A percentile compares a stretch with the other conserved stretches of the same genome.
These are phyloP conservation scores for Chenopodium suecicum DNA, from an alignment of 148 eudicot species.

Conservation along the genomic window DNA sequence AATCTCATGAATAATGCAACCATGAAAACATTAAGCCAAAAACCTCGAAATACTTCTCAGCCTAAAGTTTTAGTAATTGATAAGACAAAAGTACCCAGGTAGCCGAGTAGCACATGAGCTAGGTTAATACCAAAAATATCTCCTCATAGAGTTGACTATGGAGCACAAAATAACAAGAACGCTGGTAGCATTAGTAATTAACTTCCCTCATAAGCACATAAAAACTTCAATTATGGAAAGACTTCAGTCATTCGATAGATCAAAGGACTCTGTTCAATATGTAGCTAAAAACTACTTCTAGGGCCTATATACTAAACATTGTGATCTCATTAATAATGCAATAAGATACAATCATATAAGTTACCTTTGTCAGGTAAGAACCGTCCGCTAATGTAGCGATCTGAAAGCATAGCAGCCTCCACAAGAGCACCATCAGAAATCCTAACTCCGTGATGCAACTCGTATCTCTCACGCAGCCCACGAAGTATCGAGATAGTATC, in stretches of 20 bases:
- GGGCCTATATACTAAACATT: neutral
- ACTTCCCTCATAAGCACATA: neutral
- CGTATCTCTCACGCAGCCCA: slow-evolving; percentile 94
- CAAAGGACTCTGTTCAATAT: neutral
- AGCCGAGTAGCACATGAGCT: neutral
- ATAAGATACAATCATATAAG: neutral
- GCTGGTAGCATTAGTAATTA: neutral
- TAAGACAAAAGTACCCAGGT: neutral
- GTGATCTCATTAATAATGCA: neutral
- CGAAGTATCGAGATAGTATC: slow-evolving; percentile 95
- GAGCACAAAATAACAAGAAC: neutral
- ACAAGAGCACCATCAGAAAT: slow-evolving; percentile 96
- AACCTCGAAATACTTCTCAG: too few species aligned
- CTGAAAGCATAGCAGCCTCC: slow-evolving; percentile 93
- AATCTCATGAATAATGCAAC: too few species aligned
- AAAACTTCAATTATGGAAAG: neutral
- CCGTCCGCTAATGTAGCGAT: slow-evolving; percentile 92
- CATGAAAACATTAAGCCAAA: too few species aligned
- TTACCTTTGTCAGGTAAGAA: slow-evolving; percentile 98
- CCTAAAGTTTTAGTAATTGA: too few species aligned
- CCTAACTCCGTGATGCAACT: slow-evolving; percentile 95
- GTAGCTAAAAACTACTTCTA: neutral
- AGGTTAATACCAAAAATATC: too few species aligned
- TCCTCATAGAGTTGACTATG: neutral
- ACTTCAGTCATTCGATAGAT: neutral